phyloP scores from a whole-genome alignment of 108 stramenopile species.

The Stephanodiscus minutulus region DNA sequence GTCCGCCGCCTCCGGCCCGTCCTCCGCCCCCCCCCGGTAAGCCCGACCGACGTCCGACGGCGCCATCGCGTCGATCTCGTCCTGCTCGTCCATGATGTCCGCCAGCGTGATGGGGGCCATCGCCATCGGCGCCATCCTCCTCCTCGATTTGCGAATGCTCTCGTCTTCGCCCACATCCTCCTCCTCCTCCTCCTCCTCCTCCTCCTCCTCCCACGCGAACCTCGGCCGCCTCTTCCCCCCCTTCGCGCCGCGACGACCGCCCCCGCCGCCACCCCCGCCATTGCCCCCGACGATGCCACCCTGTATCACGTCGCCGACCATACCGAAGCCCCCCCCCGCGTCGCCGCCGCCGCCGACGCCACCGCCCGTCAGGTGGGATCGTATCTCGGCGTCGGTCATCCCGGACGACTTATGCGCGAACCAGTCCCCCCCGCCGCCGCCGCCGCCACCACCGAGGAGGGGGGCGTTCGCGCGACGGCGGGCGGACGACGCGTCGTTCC shows the following conservation, averaged over 20 bases:
- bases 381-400: conserved; percentile 43
- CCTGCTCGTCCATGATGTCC: conserved; percentile 51
- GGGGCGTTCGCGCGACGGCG: conserved; percentile 33
- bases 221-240: conserved; percentile 12
- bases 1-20: background rate
- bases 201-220: conserved; percentile 32
- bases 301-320: conserved; percentile 43
- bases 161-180: conserved; percentile 28
- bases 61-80: conserved; percentile 35
- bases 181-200: conserved; percentile 12
- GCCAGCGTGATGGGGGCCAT: conserved; percentile 17
- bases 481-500: conserved; percentile 42
- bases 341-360: conserved; percentile 3
- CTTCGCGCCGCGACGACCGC: conserved; percentile 2
- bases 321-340: conserved; percentile 5
- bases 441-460: conserved; percentile 13
- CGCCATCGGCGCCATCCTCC: background rate
- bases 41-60: conserved; percentile 10
- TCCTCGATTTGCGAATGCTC: background rate
- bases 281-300: conserved; percentile 1
- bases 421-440: conserved; percentile 20
- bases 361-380: conserved; percentile 29
- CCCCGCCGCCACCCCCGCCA: background rate
- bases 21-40: background rate
- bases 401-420: conserved; percentile 41